Base-by-base conservation (phyloP, 2,329 filamentous ascomycete species). In the Cadophora luteo-olivacea region DNA sequence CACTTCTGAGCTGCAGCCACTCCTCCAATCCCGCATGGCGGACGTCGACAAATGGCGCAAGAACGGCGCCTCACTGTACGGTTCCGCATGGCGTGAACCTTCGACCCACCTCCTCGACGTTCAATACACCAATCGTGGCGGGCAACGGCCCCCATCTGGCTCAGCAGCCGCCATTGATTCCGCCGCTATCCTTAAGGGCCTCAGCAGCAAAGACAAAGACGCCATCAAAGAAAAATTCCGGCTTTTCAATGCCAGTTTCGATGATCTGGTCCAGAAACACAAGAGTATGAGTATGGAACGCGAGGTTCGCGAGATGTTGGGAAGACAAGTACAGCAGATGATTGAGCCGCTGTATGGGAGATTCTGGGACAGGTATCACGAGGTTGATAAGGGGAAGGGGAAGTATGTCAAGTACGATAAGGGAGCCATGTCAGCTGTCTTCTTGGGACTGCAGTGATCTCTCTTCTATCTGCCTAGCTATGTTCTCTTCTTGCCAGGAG, bases 401-500 rank as follows among this genome's bases (percentile, higher is more conserved):
- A 99, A 99, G 81, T 97, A 98, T 80, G 94, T 97, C 79, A 97
- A 97, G 83, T 98, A 97, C 79, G 94, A 97, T 82, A 97, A 97
- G 84, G 85, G 85, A 51, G 87, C 89, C 60, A 90, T 99, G 75
- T 88, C 91, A 58, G 87, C 87, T 25, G 84, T 91, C 11, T 90
- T 79, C 64, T 57, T 74, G 51, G 69, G 71, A 32, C 64, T 77
- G 67, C 55, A 36, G 22, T 64, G 36, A 41, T 19, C 22, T 55
- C 25, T n/a, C 52, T 49, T 22, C 45, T 22, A 16, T 16, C 16
- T 45, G 3, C 41, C 41, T 45, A 9, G 8, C 41, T 32, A 12
- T 19, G 8, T 60, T 45, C 36, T 7, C 7, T 3, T 14, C 4
- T 45, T 14, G 11, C 36, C 8, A 19, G 9, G 0, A 60, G n/a